Evolutionary conservation across 495 filamentous ascomycete genomes (phyloP).

Genomic region (Podospora didyma): DNA sequence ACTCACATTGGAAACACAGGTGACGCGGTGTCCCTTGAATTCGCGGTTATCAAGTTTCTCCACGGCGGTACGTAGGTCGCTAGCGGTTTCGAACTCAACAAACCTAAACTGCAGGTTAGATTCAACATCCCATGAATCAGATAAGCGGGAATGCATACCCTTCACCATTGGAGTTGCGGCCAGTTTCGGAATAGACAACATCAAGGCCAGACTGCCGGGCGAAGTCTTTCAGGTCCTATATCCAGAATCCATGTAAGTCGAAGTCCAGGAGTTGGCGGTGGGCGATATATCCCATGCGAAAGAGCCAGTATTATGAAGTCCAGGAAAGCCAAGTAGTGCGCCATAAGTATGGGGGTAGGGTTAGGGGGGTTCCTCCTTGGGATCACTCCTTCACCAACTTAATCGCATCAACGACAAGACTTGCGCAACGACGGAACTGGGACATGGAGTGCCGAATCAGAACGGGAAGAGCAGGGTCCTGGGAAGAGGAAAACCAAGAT

Average conservation of each 20-base stretch:
- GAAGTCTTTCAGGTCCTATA: conserved; percentile 99
- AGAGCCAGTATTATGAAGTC: conserved; percentile 40
- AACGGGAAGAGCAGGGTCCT: conserved; percentile 2
- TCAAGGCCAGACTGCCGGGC: conserved; percentile 94
- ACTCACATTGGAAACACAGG: conserved; percentile 81
- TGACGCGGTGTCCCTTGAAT: conserved; percentile 83
- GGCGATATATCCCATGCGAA: conserved; percentile 30
- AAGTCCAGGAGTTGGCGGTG: conserved; percentile 37
- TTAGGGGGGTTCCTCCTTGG: conserved; percentile 9
- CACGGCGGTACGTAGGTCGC: conserved; percentile 83
- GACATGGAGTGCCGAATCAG: neutral
- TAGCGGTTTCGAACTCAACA: conserved; percentile 93
- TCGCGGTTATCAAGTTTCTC: conserved; percentile 88
- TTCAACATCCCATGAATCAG: neutral
- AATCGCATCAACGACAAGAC: conserved; percentile 11
- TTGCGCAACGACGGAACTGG: conserved; percentile 15
- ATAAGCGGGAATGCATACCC: conserved; percentile 59
- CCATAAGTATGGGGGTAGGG: conserved; percentile 5
- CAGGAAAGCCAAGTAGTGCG: conserved; percentile 31
- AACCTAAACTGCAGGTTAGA: conserved; percentile 58
- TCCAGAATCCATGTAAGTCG: conserved; percentile 54
- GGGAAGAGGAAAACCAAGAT: conserved; percentile 8
- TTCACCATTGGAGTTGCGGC: conserved; percentile 86
- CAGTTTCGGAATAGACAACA: conserved; percentile 96
- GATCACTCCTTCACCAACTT: neutral